phyloP scores from a whole-genome alignment of 2,329 filamentous ascomycete genomes.

The Cyphellophora europaea region DNA sequence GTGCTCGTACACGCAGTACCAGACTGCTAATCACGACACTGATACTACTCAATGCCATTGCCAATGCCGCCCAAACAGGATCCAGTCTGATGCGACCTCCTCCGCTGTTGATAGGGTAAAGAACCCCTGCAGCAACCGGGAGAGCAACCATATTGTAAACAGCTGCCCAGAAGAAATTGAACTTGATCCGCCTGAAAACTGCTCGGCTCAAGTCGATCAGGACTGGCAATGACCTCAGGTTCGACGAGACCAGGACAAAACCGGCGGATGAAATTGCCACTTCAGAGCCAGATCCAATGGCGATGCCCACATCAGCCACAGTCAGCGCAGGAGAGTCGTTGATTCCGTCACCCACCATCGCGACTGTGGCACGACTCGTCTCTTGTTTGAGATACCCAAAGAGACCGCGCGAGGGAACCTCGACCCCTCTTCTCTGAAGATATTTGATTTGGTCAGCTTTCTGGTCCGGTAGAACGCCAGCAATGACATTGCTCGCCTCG shows the following conservation, averaged over 20 bases:
- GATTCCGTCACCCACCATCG: slow-evolving; percentile 93
- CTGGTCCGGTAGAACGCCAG: slow-evolving; percentile 72
- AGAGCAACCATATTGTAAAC: slow-evolving; percentile 17
- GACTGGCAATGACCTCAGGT: slow-evolving; percentile 6
- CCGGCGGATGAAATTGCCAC: slow-evolving; percentile 14
- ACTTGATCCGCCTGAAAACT: slow-evolving; percentile 17
- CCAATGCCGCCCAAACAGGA: slow-evolving; percentile 62
- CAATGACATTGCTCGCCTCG: slow-evolving; percentile 62
- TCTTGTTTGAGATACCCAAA: too few species aligned
- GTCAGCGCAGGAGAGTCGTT: slow-evolving; percentile 93
- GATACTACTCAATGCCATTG: slow-evolving; percentile 75
- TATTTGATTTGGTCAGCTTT: slow-evolving; percentile 46
- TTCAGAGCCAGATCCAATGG: slow-evolving; percentile 42
- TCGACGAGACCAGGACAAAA: too few species aligned
- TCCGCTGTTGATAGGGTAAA: slow-evolving; percentile 9
- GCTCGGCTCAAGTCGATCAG: slow-evolving; percentile 13
- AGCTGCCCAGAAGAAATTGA: slow-evolving; percentile 20
- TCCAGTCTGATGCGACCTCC: slow-evolving; percentile 13
- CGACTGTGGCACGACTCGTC: slow-evolving; percentile 40
- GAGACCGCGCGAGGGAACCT: too few species aligned
- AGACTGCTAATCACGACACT: slow-evolving; percentile 70
- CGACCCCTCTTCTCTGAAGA: too few species aligned
- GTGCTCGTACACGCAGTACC: too few species aligned
- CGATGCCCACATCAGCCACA: slow-evolving; percentile 84
- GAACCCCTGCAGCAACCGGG: slow-evolving; percentile 18